Evolutionary conservation across 768 basidiomycete species (phyloP).

Genomic region (Tylopilus cervinicoccineus): DNA sequence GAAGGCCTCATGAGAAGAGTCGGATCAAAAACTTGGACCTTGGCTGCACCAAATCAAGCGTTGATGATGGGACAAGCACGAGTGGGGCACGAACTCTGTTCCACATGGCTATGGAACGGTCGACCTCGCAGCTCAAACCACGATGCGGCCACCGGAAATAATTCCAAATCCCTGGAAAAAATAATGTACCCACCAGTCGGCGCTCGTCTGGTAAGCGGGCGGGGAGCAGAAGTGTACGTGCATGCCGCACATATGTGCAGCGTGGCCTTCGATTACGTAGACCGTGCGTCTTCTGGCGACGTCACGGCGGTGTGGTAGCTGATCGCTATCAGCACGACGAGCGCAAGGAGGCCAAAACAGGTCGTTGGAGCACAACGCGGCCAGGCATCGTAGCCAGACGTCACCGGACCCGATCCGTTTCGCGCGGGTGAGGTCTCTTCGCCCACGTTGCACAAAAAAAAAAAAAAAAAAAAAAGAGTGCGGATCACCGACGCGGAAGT

Average conservation of each 20-base stretch:
- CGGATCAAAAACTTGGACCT: slow-evolving; percentile 8
- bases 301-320: not conserved
- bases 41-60: slow-evolving; percentile 1
- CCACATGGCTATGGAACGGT: not conserved
- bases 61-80: not conserved
- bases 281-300: not conserved
- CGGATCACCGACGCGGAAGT: slow-evolving; percentile 21
- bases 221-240: not conserved
- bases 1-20: not conserved
- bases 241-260: not conserved
- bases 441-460: not conserved
- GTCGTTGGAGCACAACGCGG: not conserved
- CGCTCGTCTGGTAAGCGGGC: slow-evolving; percentile 2
- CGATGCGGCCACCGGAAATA: not conserved
- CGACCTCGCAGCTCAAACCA: not conserved
- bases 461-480: too few species aligned
- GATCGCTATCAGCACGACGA: slow-evolving; percentile 5
- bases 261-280: slow-evolving; percentile 20
- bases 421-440: slow-evolving; percentile 4
- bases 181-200: not conserved
- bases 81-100: not conserved
- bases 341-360: not conserved
- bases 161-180: not conserved
- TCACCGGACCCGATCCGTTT: slow-evolving; percentile 8
- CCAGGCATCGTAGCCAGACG: not conserved